Evolutionary conservation across 2,329 filamentous ascomycete genomes (phyloP), one percentile per base, ranked within the genome.

Genomic region (Verticillium nonalfalfae): DNA sequence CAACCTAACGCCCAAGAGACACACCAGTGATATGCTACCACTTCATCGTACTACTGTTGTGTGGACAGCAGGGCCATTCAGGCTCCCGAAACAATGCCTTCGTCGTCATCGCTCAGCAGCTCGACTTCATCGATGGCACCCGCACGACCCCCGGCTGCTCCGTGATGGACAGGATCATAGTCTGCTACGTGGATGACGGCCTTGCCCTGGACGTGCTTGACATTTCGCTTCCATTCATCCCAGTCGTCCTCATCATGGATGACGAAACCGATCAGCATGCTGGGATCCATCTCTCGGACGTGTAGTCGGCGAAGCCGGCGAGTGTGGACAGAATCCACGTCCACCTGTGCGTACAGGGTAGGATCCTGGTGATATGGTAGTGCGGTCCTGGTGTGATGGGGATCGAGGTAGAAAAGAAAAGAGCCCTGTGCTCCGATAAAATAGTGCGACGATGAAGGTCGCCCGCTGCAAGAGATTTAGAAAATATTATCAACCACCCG

Each of bases 181-280:
- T 92, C 88, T 34, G 91, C 87, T 34, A 98, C 86, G 68, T 94
- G 91, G 57, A 98, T 90, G 59, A 99, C 91, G 7, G 87, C 82
- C 73, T 96, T 97, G 26, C 91, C 90, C 68, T 90, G 86, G 9
- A 90, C 86, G 67, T 90, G 85, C 67, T 86, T 86, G 2, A 96
- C 82, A n/a, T 86, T 84, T 62, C 84, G 80, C 70, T 91, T 89
- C 93, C 93, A 98, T 59, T 86, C 83, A 45, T 83, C 77, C 89
- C 94, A 98, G 67, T 99, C 95, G 54, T 88, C 83, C 68, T 94
- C 88, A 62, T 90, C 86, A 50, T 83, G 85, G 64, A 99, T 93
- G 39, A 99, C 77, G 70, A 98, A 98, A 4, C 92, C 94, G 66
- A 99, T 91, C 52, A 99, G 78, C 95, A 99, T 99, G 70, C 93